A percentile compares a stretch with the other conserved stretches of the same genome.
Evolutionary conservation across 345 rosid species (phyloP).

Genomic region (Leavenworthia alabamica): DNA sequence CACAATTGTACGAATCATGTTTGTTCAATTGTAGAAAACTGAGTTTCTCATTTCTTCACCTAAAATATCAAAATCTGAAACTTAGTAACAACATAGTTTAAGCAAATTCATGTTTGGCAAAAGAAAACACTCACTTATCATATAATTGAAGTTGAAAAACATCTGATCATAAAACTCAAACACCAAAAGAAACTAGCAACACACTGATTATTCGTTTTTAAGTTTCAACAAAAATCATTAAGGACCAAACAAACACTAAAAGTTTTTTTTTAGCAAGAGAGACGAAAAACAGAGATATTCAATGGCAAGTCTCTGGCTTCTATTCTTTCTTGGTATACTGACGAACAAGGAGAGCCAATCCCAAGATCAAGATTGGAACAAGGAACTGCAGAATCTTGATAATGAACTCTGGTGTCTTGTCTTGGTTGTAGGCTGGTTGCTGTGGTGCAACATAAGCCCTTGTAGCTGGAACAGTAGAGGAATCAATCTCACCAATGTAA

Average conservation of each 20-base stretch:
- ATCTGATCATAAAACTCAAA: background rate
- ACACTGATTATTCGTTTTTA: conserved; percentile 5
- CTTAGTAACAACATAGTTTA: background rate
- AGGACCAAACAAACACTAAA: conserved; percentile 2
- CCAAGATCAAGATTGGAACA: conserved; percentile 79
- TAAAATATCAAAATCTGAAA: background rate
- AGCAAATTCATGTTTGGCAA: background rate
- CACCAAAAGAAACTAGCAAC: conserved; percentile 1
- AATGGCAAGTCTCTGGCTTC: conserved; percentile 1
- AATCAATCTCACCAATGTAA: conserved; percentile 67
- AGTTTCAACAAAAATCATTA: conserved; percentile 7
- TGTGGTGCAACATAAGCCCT: conserved; percentile 47
- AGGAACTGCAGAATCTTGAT: conserved; percentile 83
- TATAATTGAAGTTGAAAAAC: conserved; percentile 9
- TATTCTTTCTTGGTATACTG: conserved; percentile 82
- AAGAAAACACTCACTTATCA: background rate
- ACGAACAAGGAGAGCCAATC: conserved; percentile 66
- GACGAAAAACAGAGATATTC: conserved; percentile 10
- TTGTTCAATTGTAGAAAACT: background rate
- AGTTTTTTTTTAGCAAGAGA: background rate
- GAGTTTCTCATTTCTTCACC: background rate
- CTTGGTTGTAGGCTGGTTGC: conserved; percentile 42
- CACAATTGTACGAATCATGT: conserved; percentile 4
- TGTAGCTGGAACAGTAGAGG: conserved; percentile 49
- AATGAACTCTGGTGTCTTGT: conserved; percentile 57